Evolutionary conservation across 345 rosid genomes (phyloP).

Genomic region (Clausena lansium): DNA sequence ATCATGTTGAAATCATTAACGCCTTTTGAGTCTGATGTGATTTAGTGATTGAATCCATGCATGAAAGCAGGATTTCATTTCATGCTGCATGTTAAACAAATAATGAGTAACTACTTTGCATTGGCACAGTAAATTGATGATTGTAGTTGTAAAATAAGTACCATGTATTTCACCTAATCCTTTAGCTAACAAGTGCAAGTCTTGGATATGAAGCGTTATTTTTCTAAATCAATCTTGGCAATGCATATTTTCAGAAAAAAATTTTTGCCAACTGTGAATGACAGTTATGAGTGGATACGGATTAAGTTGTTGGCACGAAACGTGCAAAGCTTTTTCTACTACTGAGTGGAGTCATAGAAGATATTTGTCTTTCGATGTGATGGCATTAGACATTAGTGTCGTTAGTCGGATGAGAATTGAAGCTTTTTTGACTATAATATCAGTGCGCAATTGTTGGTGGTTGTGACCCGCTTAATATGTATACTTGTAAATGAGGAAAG

Average conservation of each 20-base stretch:
- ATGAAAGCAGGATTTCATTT: neutral
- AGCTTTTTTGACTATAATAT: too few relatives aligned
- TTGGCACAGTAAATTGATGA: neutral
- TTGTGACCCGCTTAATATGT: too few relatives aligned
- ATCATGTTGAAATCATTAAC: neutral
- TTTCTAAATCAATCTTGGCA: too few relatives aligned
- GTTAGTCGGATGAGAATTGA: too few relatives aligned
- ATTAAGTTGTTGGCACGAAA: accelerated
- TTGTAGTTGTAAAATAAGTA: neutral
- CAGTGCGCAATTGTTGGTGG: too few relatives aligned
- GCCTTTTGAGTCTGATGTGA: neutral
- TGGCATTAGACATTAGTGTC: too few relatives aligned
- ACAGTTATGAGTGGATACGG: too few relatives aligned
- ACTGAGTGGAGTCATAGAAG: neutral
- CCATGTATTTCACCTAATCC: too few relatives aligned
- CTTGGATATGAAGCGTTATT: neutral
- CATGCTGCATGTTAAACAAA: neutral
- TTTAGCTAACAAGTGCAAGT: neutral
- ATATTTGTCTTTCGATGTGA: neutral
- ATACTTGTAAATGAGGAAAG: too few relatives aligned
- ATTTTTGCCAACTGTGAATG: too few relatives aligned
- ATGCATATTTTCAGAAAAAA: too few relatives aligned
- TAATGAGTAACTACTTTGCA: neutral
- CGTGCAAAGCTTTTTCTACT: neutral
- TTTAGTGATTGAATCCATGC: neutral